phyloP scores from a whole-genome alignment of 1,139 yeast genomes.

The Pichia cactophila region DNA sequence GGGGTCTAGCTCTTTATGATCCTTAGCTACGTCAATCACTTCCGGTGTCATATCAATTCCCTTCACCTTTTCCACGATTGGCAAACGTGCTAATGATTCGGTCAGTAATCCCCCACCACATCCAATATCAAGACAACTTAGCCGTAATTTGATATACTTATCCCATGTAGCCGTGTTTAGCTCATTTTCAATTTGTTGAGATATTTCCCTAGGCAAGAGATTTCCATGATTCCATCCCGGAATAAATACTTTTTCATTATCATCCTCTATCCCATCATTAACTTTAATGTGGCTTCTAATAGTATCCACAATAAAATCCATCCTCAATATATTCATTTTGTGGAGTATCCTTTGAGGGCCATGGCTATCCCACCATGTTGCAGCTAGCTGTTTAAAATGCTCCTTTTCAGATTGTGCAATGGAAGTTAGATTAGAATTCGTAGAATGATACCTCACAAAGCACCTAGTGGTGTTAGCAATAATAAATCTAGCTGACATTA shows the following conservation, averaged over 20 bases:
- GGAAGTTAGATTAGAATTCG: conserved; percentile 27
- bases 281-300: conserved; percentile 41
- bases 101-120: conserved; percentile 95
- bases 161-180: conserved; percentile 40
- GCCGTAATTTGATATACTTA: conserved; percentile 31
- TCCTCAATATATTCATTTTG: conserved; percentile 82
- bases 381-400: conserved; percentile 81
- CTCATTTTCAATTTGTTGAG: conserved; percentile 40
- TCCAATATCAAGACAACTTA: conserved; percentile 76
- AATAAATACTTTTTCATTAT: conserved; percentile 51
- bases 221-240: conserved; percentile 68
- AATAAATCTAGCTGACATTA: background rate
- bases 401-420: conserved; percentile 43
- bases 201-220: conserved; percentile 52
- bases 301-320: conserved; percentile 74
- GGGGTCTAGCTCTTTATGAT: conserved; percentile 66
- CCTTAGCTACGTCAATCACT: conserved; percentile 71
- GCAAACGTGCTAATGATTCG: conserved; percentile 78
- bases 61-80: conserved; percentile 51
- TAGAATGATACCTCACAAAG: background rate
- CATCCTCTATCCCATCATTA: conserved; percentile 34
- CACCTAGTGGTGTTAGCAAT: background rate
- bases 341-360: conserved; percentile 93
- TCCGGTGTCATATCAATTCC: conserved; percentile 85
- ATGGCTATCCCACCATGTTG: conserved; percentile 92